phyloP scores from a whole-genome alignment of 306 rosid species.

The Pterocarpus santalinus region DNA sequence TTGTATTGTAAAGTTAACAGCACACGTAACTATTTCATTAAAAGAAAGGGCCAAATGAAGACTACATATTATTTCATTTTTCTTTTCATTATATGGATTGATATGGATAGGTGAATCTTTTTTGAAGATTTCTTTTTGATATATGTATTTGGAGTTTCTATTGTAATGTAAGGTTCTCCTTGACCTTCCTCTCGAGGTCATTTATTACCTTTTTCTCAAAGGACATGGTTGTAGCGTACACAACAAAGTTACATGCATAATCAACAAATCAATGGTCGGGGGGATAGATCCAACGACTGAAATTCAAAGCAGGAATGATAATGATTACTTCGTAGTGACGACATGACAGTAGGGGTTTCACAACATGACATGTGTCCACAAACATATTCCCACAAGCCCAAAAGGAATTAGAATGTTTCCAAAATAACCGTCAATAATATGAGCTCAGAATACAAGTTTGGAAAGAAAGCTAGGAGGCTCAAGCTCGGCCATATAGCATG shows the following conservation, averaged over 20 bases:
- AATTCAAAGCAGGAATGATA: too few relatives aligned
- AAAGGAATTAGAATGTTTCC: too few relatives aligned
- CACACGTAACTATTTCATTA: neutral
- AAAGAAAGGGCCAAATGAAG: neutral
- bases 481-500: too few relatives aligned
- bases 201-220: neutral
- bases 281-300: too few relatives aligned
- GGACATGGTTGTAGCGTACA: neutral
- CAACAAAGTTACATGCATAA: neutral
- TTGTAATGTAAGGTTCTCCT: conserved; percentile 47
- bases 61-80: conserved; percentile 21
- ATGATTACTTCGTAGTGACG: too few relatives aligned
- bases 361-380: too few relatives aligned
- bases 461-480: too few relatives aligned
- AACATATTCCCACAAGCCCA: too few relatives aligned
- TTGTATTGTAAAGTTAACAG: neutral
- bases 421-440: too few relatives aligned
- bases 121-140: conserved; percentile 48
- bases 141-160: neutral
- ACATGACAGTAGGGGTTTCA: too few relatives aligned
- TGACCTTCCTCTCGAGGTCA: conserved; percentile 36
- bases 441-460: too few relatives aligned
- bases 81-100: conserved; percentile 68
- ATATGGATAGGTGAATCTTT: conserved; percentile 68
- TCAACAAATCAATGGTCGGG: too few relatives aligned